Evolutionary conservation across 2,329 filamentous ascomycete species (phyloP), one percentile per base, ranked within the genome.

Genomic region (Aspergillus costaricaensis): DNA sequence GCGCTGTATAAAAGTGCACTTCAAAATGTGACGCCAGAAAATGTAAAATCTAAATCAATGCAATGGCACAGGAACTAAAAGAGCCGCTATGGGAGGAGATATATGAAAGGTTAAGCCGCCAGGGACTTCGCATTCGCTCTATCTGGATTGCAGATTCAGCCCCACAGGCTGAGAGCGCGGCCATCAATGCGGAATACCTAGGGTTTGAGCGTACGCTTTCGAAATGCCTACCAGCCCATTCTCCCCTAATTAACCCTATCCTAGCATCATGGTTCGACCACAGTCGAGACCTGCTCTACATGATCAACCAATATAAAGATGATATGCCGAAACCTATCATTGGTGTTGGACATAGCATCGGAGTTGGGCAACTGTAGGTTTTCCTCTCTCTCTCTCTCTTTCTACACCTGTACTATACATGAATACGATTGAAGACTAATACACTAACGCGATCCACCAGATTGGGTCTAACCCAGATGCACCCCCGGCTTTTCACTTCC

Each of bases 321-420:
- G 78, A 88, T 58, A 91, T 92, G 82, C 87, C 89, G 6, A 86
- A 88, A 0, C 92, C 92, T 1, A 79, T 96, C 15, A 77, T 96
- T 63, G 92, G 90, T 57, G 75, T 96, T 21, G 92, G 90, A n/a
- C 92, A 96, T 76, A 94, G 90, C 64, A 91, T 94, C 79, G 92
- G 92, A 65, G 91, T 83, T 64, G 84, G 83, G 72, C 84, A 88
- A 61, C 80, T 95, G 64, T 74, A 60, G 15, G 60, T 54, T 15
- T 10, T 12, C 4, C 27, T 27, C 17, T 23, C 21, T 23, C 23
- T 23, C 23, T 23, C 23, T 6, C 23, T 27, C 23, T 25, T 7
- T 25, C 7, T 27, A 8, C 7, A 8, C 7, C 25, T 8, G 25
- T 27, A 27, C 6, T 8, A 23, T 23, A 27, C 23, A 25, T 25